Conservation (phyloP, 1,284 basidiomycete genomes). For the Phellopilus nigrolimitatus region DNA sequence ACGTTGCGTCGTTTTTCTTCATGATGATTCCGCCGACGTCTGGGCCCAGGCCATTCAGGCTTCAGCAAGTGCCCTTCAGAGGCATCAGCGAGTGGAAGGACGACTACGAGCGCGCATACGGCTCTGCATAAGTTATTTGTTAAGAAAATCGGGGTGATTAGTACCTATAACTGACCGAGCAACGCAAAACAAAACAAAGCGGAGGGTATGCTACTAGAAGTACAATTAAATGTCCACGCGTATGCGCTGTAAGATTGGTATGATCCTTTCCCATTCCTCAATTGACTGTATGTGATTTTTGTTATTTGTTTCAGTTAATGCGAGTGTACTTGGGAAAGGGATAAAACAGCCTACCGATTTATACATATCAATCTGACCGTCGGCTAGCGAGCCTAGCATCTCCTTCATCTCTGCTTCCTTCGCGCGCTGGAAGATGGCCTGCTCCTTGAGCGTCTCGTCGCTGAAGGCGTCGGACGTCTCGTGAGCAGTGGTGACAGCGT, state of each 20-base stretch:
- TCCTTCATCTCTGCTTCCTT: constrained; percentile 97
- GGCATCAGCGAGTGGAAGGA: constrained; percentile 41
- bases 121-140: neutral
- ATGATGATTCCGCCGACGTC: constrained; percentile 50
- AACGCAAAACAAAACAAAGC: neutral
- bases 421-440: constrained; percentile 82
- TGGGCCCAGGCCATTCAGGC: no score
- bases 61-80: constrained; percentile 40
- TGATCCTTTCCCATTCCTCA: constrained; percentile 92
- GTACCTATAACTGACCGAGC: neutral
- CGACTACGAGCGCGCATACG: constrained; percentile 29
- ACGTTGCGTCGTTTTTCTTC: constrained; percentile 40
- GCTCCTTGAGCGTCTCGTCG: constrained; percentile 88
- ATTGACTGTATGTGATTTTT: constrained; percentile 49
- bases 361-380: constrained; percentile 94
- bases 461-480: constrained; percentile 96
- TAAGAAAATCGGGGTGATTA: neutral
- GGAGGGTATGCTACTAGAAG: constrained; percentile 4
- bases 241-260: constrained; percentile 82
- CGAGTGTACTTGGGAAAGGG: no score
- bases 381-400: constrained; percentile 81
- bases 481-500: constrained; percentile 91
- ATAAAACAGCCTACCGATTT: constrained; percentile 60
- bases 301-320: constrained; percentile 15
- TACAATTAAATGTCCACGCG: constrained; percentile 69